Percentiles rank a stretch among this genome's conserved stretches.
These are phyloP conservation scores for Trichoderma virens DNA, from an alignment of 495 filamentous ascomycete species.

Conservation along the genomic window DNA sequence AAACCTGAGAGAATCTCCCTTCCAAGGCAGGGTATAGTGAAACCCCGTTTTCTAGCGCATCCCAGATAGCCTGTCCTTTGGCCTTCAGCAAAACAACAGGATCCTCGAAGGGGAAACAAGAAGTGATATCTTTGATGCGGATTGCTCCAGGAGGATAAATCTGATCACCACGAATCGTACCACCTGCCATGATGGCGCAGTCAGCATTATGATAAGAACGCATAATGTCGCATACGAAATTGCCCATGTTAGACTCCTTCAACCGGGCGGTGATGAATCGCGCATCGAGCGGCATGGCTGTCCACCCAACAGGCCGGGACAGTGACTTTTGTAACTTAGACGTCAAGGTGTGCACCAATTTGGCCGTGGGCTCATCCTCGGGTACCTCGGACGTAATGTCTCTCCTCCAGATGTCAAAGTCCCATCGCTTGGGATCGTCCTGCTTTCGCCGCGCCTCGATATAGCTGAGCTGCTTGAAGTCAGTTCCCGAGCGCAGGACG, in stretches of 20 bases:
- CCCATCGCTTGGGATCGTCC: constrained; percentile 49
- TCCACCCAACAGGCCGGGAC: constrained; percentile 77
- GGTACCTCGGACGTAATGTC: constrained; percentile 62
- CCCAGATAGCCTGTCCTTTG: constrained; percentile 56
- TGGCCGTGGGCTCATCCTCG: constrained; percentile 46
- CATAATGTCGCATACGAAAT: constrained; percentile 89
- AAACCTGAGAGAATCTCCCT: constrained; percentile 68
- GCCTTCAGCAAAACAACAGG: constrained; percentile 72
- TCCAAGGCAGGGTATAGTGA: constrained; percentile 75
- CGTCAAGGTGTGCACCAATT: constrained; percentile 60
- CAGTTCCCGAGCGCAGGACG: constrained; percentile 72
- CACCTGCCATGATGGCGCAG: constrained; percentile 75
- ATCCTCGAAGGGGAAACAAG: constrained; percentile 89
- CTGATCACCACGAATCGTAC: constrained; percentile 86
- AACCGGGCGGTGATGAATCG: constrained; percentile 75
- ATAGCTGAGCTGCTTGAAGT: constrained; percentile 88
- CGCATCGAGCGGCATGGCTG: constrained; percentile 69
- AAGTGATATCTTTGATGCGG: constrained; percentile 63
- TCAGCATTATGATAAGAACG: constrained; percentile 71
- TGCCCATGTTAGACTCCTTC: constrained; percentile 74
- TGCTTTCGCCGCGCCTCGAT: constrained; percentile 58
- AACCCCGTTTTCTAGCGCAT: constrained; percentile 76
- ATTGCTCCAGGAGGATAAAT: constrained; percentile 77
- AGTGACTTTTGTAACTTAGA: constrained; percentile 63
- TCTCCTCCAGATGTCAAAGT: constrained; percentile 66